Percentiles rank a stretch among this genome's conserved stretches.
Evolutionary conservation across 768 basidiomycete species (phyloP).

Genomic region (Dendrothele bispora): DNA sequence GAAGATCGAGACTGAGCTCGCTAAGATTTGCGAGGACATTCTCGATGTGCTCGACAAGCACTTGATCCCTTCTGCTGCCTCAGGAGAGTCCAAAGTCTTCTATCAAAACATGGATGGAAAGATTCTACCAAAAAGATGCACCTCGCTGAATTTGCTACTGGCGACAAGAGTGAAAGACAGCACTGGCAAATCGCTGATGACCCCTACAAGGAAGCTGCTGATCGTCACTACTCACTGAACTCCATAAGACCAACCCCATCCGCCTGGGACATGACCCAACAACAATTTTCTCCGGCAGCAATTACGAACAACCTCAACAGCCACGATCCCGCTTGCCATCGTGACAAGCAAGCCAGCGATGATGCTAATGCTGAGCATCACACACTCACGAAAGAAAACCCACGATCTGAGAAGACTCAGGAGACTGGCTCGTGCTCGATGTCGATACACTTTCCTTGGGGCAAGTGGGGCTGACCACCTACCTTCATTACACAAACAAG

Average conservation of each 20-base stretch:
- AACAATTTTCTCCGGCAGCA: slow-evolving; percentile 99
- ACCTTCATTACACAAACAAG: too few species aligned
- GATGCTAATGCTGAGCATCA: slow-evolving; percentile 99
- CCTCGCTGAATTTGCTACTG: slow-evolving; percentile 97
- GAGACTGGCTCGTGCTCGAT: too few species aligned
- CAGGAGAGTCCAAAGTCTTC: slow-evolving; percentile 98
- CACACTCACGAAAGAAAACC: slow-evolving; percentile 96
- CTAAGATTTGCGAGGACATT: slow-evolving; percentile 98
- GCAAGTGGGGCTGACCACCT: too few species aligned
- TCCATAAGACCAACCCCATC: slow-evolving; percentile 95
- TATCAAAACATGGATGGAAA: slow-evolving; percentile 96
- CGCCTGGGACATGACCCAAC: slow-evolving; percentile 95
- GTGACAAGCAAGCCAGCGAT: slow-evolving; percentile 98
- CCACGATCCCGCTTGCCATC: slow-evolving; percentile 96
- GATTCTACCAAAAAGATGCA: slow-evolving; percentile 92
- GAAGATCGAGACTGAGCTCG: slow-evolving; percentile 95
- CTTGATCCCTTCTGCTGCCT: slow-evolving; percentile 93
- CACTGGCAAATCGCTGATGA: slow-evolving; percentile 95
- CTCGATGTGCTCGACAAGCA: slow-evolving; percentile 97
- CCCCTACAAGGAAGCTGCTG: slow-evolving; percentile 96
- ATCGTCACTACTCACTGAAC: slow-evolving; percentile 94
- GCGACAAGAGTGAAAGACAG: slow-evolving; percentile 96
- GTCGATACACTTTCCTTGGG: too few species aligned
- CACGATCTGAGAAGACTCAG: too few species aligned
- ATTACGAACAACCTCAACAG: slow-evolving; percentile 99